A percentile compares a stretch with the other conserved stretches of the same genome.
phyloP scores from a whole-genome alignment of 2,329 filamentous ascomycete species.

The Clonostachys rosea region DNA sequence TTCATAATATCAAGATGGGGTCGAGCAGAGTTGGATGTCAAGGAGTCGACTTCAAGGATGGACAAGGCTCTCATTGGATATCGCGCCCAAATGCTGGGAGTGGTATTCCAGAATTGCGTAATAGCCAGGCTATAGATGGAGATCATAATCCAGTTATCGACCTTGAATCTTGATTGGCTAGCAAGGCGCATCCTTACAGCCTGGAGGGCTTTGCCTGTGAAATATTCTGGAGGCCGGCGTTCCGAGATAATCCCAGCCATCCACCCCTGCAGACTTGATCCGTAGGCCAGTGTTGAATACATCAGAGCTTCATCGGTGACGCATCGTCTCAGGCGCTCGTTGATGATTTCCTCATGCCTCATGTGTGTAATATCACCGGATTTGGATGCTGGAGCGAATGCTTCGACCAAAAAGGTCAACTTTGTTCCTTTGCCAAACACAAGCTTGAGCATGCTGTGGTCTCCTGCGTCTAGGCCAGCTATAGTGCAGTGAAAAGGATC shows the following conservation, averaged over 20 bases:
- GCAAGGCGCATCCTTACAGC: constrained; percentile 2
- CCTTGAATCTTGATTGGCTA: not conserved
- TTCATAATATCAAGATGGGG: constrained; percentile 4
- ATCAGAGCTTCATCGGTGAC: constrained; percentile 5
- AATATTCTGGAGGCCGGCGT: constrained; percentile 2
- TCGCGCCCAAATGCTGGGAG: not conserved
- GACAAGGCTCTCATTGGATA: not conserved
- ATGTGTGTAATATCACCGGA: not conserved
- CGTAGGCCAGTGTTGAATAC: constrained; percentile 8
- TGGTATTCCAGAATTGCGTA: constrained; percentile 3
- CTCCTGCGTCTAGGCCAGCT: constrained; percentile 2
- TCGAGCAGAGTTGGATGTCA: not conserved
- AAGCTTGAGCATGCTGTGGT: constrained; percentile 3
- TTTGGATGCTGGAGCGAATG: constrained; percentile 2
- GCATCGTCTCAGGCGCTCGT: constrained; percentile 2
- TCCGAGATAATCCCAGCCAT: constrained; percentile 1
- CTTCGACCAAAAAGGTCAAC: constrained; percentile 5
- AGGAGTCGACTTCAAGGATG: no score
- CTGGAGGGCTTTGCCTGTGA: constrained; percentile 2
- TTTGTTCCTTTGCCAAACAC: constrained; percentile 1
- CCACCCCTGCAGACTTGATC: constrained; percentile 5
- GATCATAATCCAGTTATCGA: constrained; percentile 2
- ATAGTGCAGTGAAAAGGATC: constrained; percentile 6
- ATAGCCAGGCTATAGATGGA: constrained; percentile 5
- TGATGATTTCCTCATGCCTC: constrained; percentile 3